These are phyloP conservation scores for Irpex rosettiformis DNA, from an alignment of 1,284 basidiomycete species.

Conservation along the genomic window DNA sequence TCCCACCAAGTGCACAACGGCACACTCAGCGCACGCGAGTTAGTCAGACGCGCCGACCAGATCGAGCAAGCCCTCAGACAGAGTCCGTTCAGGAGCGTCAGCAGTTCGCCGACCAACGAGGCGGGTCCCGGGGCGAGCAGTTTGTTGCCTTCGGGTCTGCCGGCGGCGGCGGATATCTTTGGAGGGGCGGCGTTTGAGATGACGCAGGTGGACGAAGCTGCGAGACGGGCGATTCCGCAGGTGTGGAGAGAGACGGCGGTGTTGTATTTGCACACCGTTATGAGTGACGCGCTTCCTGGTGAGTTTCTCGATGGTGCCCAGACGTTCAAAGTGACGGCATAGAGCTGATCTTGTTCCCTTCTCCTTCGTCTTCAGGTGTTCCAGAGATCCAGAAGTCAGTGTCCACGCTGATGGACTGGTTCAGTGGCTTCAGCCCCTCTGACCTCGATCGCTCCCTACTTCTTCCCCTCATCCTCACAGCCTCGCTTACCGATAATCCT, in stretches of 20 bases:
- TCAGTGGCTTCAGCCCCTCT: conserved; percentile 52
- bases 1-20: conserved; percentile 52
- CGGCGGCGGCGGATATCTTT: conserved; percentile 8
- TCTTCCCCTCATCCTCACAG: conserved; percentile 70
- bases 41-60: conserved; percentile 60
- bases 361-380: conserved; percentile 46
- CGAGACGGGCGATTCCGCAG: conserved; percentile 45
- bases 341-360: conserved; percentile 10
- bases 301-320: conserved; percentile 23
- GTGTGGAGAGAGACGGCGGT: conserved; percentile 68
- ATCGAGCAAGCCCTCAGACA: conserved; percentile 60
- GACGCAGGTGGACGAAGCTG: conserved; percentile 33
- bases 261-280: conserved; percentile 68
- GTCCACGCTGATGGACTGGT: conserved; percentile 46
- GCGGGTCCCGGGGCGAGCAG: conserved; percentile 6
- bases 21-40: conserved; percentile 64
- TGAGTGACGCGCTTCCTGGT: conserved; percentile 68
- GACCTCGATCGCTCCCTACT: conserved; percentile 62
- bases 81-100: conserved; percentile 21
- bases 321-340: not conserved
- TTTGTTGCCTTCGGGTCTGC: conserved; percentile 13
- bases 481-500: conserved; percentile 65
- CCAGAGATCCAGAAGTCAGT: conserved; percentile 63
- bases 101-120: conserved; percentile 7
- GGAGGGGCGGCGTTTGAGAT: not conserved